Evolutionary conservation across 306 rosid genomes (phyloP), one percentile per base, ranked within the genome.

Genomic region (Quercus wislizeni): DNA sequence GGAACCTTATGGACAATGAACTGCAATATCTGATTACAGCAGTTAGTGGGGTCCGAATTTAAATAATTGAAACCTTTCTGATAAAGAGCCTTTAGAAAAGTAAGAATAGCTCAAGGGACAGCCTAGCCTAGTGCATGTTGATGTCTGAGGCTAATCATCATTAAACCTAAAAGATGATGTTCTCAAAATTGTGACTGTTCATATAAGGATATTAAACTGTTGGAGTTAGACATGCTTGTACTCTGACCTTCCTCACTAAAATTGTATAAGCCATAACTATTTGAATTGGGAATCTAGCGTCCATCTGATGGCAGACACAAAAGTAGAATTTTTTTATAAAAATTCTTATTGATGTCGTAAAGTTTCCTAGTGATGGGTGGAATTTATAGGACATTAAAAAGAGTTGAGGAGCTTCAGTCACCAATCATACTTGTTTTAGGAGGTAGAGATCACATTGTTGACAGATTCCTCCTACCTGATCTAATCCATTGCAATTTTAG

Each of bases 21-120:
- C 55, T 64, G 57, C 63, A 82, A 69, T 59, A 68, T 70, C 75
- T 72, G 74, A 55, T 20, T 69, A 74, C 73, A 55, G 80, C 83
- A 64, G 79, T 79, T 59, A 25, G 92, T 85, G 85, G 89, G 92
- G 85, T 79, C 84, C 69, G 30, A 72, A 59, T 74, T 65, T 64
- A 71, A 88, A 90, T 90, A 59, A 90, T 87, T 70, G 56, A 79
- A 77, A 83, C 83, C 83, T 87, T 83, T 80, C 56, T 5, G 84
- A 74, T 75, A 82, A 84, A 89, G 77, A 75, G 82, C 81, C 72
- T 83, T 55, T 71, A 55, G 65, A 77, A 85, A 90, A 76, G 87
- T 56, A 81, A 59, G 62, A 38, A 72, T 74, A 77, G 77, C 82
- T 78, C 73, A 31, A 81, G 67, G 59, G 86, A 88, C 90, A 88